Conservation (phyloP, 768 basidiomycete genomes). For the Imleria badia region DNA sequence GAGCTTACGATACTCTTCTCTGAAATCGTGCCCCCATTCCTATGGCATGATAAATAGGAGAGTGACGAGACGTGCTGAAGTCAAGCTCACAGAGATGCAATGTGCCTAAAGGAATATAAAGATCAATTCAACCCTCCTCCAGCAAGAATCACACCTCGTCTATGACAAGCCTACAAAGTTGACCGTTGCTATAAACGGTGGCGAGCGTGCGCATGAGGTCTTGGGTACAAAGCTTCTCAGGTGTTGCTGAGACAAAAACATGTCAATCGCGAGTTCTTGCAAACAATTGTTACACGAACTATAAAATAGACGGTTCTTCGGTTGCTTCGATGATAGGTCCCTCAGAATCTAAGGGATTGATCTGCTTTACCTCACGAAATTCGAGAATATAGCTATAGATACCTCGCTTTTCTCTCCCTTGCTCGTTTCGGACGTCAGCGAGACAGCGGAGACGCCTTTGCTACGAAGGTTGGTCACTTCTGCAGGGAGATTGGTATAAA, state of each 20-base stretch:
- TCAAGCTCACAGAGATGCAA: constrained; percentile 68
- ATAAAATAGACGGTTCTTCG: constrained; percentile 64
- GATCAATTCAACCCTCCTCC: not conserved
- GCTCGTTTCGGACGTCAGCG: constrained; percentile 67
- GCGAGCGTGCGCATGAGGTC: constrained; percentile 55
- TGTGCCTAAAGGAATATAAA: constrained; percentile 54
- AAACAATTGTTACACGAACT: constrained; percentile 42
- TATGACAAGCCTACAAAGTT: constrained; percentile 72
- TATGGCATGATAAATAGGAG: constrained; percentile 24
- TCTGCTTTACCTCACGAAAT: not conserved
- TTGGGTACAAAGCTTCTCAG: constrained; percentile 62
- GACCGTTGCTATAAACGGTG: constrained; percentile 49
- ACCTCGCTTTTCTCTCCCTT: constrained; percentile 56
- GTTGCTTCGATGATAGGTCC: constrained; percentile 61
- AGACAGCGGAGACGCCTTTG: constrained; percentile 55
- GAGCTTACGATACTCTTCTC: constrained; percentile 68
- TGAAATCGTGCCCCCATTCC: constrained; percentile 88
- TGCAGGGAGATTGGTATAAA: constrained; percentile 28
- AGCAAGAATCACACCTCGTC: constrained; percentile 59
- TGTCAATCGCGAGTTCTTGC: not conserved
- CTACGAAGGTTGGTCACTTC: constrained; percentile 62
- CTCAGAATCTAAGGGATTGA: constrained; percentile 49
- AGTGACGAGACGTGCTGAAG: not conserved
- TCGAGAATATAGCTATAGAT: constrained; percentile 19
- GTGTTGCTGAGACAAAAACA: constrained; percentile 54